Percentiles rank a stretch among this genome's conserved stretches.
These are phyloP conservation scores for Magnaporthales sp. DNA, from an alignment of 2,329 filamentous ascomycete species.

Conservation along the genomic window DNA sequence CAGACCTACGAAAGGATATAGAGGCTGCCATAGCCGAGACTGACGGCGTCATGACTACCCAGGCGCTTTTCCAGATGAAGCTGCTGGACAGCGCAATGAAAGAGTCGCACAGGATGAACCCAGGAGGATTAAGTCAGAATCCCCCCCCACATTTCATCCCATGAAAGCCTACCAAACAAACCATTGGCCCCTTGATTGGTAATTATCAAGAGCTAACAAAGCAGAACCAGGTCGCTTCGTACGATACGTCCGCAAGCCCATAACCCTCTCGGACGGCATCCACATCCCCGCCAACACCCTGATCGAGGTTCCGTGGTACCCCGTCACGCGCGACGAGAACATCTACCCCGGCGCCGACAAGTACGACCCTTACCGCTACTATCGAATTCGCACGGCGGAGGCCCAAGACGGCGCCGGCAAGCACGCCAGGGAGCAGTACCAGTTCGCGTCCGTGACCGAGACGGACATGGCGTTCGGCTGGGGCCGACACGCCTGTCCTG, in stretches of 20 bases:
- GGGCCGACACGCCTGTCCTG: constrained; percentile 36
- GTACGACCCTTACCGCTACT: constrained; percentile 39
- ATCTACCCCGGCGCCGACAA: constrained; percentile 9
- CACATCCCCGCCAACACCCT: constrained; percentile 28
- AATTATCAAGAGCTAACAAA: background rate
- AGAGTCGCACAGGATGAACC: constrained; percentile 25
- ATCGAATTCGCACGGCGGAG: constrained; percentile 27
- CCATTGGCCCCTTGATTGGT: too few species aligned
- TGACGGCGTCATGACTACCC: constrained; percentile 2
- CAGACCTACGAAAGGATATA: constrained; percentile 42
- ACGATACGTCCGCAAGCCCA: constrained; percentile 33
- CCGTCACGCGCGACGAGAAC: background rate
- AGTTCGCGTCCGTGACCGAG: constrained; percentile 29
- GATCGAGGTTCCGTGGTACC: background rate
- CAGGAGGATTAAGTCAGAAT: constrained; percentile 10
- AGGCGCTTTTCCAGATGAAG: constrained; percentile 29
- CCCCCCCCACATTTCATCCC: background rate
- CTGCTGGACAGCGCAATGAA: constrained; percentile 33
- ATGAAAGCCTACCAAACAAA: background rate
- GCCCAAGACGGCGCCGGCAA: constrained; percentile 21
- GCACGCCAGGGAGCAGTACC: constrained; percentile 10
- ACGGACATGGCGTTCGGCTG: constrained; percentile 34
- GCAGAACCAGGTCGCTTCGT: background rate
- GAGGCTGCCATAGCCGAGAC: constrained; percentile 24
- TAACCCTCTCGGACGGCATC: constrained; percentile 32